Evolutionary conservation across 176 grass and related monocot species (phyloP), one percentile per base, ranked within the genome.

Genomic region (Carex cristatella): DNA sequence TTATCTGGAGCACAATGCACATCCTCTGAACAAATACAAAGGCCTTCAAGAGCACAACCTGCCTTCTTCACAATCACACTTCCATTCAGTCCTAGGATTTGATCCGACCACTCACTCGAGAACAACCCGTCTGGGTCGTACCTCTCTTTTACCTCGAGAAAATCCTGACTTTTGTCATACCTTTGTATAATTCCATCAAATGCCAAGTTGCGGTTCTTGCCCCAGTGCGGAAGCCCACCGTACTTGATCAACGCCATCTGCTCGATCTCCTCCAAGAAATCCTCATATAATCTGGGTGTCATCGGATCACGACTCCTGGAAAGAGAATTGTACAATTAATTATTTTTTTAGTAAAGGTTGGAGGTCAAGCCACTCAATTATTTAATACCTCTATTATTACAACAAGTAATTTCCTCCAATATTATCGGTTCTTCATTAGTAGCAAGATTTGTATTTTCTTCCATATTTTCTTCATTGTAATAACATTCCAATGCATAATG

Each of bases 211-310:
- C 92, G 74, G 61, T 94, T 94, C 92, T 94, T 94, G 12, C 92
- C 92, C 92, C 90, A 94, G 73, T 94, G 92, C 49, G 92, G 88
- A 46, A 90, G 59, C 3, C 90, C 92, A 3, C 86, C 86, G 79
- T 94, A 92, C 83, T 94, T 94, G 79, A 88, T 82, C 55, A 94
- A 18, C 13, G 84, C 93, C 90, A 94, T 94, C 84, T 94, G 93
- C 88, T 94, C 93, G 64, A 94, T 84, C 90, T 94, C 90, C 69
- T 94, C 93, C 1, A 92, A n/a, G 3, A 89, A 82, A 81, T 94
- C 93, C 78, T 89, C 86, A 65, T 87, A 70, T 5, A 92, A 85
- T 59, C 93, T 75, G 15, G 90, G 65, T 27, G 57, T 14, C 32
- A 4, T 35, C 0, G 90, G 67, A 54, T 92, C 85, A 3, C 75